Percentiles rank a stretch among this genome's conserved stretches.
Conservation (phyloP, 108 stramenopile species). For the Stephanodiscus minutulus region DNA sequence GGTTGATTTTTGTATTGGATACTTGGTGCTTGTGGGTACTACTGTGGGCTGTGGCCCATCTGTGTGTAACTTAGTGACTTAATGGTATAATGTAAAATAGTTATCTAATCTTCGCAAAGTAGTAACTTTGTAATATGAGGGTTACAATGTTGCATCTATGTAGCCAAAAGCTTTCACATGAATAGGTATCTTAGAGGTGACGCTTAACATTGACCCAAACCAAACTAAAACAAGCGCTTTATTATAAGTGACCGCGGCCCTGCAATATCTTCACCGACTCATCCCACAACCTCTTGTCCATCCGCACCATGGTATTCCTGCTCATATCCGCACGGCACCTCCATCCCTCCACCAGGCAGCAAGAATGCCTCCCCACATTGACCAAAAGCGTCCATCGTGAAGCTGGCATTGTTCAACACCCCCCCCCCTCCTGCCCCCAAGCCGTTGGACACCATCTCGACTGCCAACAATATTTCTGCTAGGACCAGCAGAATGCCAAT, state of each 20-base stretch:
- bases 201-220: too few species aligned
- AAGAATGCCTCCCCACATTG: slow-evolving; percentile 32
- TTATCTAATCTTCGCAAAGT: too few species aligned
- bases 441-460: slow-evolving; percentile 24
- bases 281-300: slow-evolving; percentile 32
- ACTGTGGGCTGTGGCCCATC: too few species aligned
- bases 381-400: slow-evolving; percentile 34
- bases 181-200: too few species aligned
- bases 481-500: slow-evolving; percentile 35
- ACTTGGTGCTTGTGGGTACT: too few species aligned
- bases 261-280: slow-evolving; percentile 17
- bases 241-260: not conserved
- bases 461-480: slow-evolving; percentile 31
- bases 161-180: too few species aligned
- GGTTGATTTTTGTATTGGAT: too few species aligned
- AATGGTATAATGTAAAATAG: too few species aligned
- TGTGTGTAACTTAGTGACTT: too few species aligned
- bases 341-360: slow-evolving; percentile 19
- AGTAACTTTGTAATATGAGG: too few species aligned
- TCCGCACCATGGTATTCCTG: slow-evolving; percentile 28
- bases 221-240: too few species aligned
- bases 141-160: too few species aligned
- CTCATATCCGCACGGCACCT: slow-evolving; percentile 14
- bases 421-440: slow-evolving; percentile 4
- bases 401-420: slow-evolving; percentile 32